These are phyloP conservation scores for Fusarium begoniae DNA, from an alignment of 2,329 filamentous ascomycete species.

Conservation along the genomic window DNA sequence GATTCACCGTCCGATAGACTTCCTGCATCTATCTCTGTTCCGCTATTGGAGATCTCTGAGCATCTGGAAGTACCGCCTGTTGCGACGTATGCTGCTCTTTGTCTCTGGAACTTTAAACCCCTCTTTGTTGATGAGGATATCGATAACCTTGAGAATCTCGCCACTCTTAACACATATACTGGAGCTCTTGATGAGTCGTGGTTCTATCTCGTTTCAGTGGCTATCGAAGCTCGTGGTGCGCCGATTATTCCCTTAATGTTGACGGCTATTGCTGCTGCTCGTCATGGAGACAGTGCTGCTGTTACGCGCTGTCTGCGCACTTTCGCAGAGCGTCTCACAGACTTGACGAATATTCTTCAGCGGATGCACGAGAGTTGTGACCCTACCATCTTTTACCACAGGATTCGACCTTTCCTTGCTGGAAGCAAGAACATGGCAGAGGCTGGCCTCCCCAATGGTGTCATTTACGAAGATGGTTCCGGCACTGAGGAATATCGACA, in stretches of 20 bases:
- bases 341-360: constrained; percentile 79
- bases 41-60: constrained; percentile 79
- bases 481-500: constrained; percentile 77
- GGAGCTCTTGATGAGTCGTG: constrained; percentile 96
- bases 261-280: constrained; percentile 82
- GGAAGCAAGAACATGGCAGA: constrained; percentile 98
- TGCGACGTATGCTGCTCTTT: constrained; percentile 90
- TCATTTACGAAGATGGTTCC: constrained; percentile 85
- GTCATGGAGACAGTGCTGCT: constrained; percentile 71
- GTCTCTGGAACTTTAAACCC: constrained; percentile 96
- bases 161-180: constrained; percentile 89
- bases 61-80: constrained; percentile 89
- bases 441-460: constrained; percentile 85
- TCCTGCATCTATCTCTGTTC: constrained; percentile 83
- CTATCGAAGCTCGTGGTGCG: constrained; percentile 91
- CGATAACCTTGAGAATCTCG: constrained; percentile 86
- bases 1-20: constrained; percentile 81
- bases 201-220: constrained; percentile 97
- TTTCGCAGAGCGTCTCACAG: constrained; percentile 89
- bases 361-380: constrained; percentile 97
- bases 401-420: constrained; percentile 94
- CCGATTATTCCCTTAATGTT: constrained; percentile 91
- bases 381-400: constrained; percentile 92
- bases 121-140: constrained; percentile 85
- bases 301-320: constrained; percentile 81